These are phyloP conservation scores for Geotrichum aggregatum DNA, from an alignment of 1,139 yeast genomes.

Conservation along the genomic window DNA sequence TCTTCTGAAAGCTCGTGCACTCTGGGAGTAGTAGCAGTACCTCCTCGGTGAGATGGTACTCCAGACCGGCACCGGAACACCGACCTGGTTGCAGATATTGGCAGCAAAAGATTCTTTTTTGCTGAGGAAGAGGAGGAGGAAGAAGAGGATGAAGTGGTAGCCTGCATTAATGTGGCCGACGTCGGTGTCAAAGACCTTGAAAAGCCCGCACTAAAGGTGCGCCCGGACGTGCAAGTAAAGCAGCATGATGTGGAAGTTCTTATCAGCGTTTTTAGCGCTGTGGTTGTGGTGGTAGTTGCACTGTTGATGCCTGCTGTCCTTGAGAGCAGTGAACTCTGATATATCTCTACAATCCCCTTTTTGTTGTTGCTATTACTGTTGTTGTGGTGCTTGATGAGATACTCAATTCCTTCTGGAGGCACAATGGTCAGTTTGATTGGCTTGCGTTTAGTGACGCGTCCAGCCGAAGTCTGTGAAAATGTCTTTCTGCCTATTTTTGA, in stretches of 20 bases:
- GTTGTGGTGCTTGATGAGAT: background rate
- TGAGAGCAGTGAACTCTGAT: slow-evolving; percentile 6
- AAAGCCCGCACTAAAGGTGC: too few relatives aligned
- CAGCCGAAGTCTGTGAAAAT: slow-evolving; percentile 5
- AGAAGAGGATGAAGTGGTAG: too few relatives aligned
- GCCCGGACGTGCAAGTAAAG: background rate
- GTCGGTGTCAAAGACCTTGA: background rate
- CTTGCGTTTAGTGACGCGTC: background rate
- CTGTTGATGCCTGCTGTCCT: background rate
- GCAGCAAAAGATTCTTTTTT: background rate
- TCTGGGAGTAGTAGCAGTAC: too few relatives aligned
- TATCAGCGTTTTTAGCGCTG: too few relatives aligned
- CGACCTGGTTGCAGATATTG: background rate
- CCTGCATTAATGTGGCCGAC: background rate
- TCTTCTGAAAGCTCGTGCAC: too few relatives aligned
- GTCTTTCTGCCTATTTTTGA: slow-evolving; percentile 10
- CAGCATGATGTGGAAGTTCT: slow-evolving; percentile 4
- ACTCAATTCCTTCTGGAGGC: slow-evolving; percentile 5
- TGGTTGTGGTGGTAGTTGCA: background rate
- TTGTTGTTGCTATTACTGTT: slow-evolving; percentile 3
- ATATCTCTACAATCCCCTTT: slow-evolving; percentile 13
- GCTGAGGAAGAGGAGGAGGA: background rate
- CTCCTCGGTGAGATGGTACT: too few relatives aligned
- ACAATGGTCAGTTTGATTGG: slow-evolving; percentile 1
- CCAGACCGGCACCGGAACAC: too few relatives aligned